phyloP scores from a whole-genome alignment of 2,329 filamentous ascomycete genomes.

The Cadophora malorum region DNA sequence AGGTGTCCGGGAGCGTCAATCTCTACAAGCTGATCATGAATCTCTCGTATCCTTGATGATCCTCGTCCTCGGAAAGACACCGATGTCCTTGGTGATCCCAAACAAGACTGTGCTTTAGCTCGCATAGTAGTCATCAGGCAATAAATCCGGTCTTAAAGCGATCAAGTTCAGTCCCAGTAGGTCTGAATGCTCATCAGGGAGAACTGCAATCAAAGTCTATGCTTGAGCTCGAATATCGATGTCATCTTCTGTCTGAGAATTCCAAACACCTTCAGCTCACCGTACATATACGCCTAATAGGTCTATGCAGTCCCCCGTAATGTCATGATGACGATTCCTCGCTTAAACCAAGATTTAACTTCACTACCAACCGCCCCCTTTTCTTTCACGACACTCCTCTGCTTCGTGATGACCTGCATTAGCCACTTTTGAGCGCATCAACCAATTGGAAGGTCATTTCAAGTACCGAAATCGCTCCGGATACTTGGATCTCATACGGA shows the following conservation, averaged over 20 bases:
- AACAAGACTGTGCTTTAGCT: too few species aligned
- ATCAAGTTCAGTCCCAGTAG: not conserved
- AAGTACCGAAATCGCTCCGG: slow-evolving; percentile 11
- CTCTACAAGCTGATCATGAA: too few species aligned
- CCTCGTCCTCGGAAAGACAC: too few species aligned
- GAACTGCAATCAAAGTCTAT: not conserved
- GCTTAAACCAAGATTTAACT: slow-evolving; percentile 10
- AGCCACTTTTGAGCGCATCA: not conserved
- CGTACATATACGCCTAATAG: slow-evolving; percentile 17
- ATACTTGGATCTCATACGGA: not conserved
- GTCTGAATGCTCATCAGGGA: not conserved
- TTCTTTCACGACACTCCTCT: slow-evolving; percentile 17
- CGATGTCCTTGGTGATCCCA: too few species aligned
- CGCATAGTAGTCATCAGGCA: too few species aligned
- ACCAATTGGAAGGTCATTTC: slow-evolving; percentile 13
- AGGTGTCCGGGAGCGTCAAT: too few species aligned
- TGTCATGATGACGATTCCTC: slow-evolving; percentile 9
- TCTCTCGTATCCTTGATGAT: too few species aligned
- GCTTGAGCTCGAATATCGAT: not conserved
- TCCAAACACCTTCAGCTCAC: not conserved
- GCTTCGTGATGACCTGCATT: slow-evolving; percentile 7
- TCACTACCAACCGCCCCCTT: slow-evolving; percentile 2
- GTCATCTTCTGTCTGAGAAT: not conserved
- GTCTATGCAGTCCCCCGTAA: not conserved
- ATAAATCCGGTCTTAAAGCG: too few species aligned